Base-by-base conservation (phyloP, 2,329 filamentous ascomycete species). In the Penicillium verrucosum region DNA sequence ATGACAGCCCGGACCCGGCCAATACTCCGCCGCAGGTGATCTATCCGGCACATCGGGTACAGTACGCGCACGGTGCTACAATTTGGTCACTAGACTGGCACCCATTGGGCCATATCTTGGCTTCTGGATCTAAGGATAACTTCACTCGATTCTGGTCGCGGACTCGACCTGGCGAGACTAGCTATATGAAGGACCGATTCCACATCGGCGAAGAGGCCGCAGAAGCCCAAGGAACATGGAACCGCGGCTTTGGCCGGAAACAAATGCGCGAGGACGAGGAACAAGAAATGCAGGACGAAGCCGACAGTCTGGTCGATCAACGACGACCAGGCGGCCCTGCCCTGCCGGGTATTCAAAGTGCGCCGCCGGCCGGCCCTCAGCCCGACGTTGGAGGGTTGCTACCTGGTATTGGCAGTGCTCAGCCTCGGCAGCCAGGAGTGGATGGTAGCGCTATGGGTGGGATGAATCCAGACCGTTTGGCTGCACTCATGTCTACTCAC, bases 51-150 rank as follows among this genome's bases (percentile, higher is more conserved):
- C 93, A 97, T 78, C 89, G 86, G 68, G 78, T 97, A 32, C 85
- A 89, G 8, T 93, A 88, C 69, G 94, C 94, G 0, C 94, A 99
- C 73, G 90, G 96, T 65, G 95, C 92, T 71, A 91, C 92, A 18
- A 94, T 99, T 62, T 99, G 94, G 94, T 96, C 92, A 18, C 83
- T 99, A 48, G 92, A 97, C 77, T 99, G 94, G 92, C 94, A 99
- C 71, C 94, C 94, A 0, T 82, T 97, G 0, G 94, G 94, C 29
- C 94, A 99, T 70, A 93, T 99, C 61, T 83, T 99, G 8, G 92
- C 92, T 0, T 96, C 93, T 2, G 94, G 94, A 12, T 96, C 92
- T 11, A 97, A 99, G 73, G 94, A 99, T 73, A 88, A 94, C 40
- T 92, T 96, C 60, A 97, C 94, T 2, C 87, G 94, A 46, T 99